phyloP scores from a whole-genome alignment of 2,329 filamentous ascomycete species.

The Penicillium sp. region DNA sequence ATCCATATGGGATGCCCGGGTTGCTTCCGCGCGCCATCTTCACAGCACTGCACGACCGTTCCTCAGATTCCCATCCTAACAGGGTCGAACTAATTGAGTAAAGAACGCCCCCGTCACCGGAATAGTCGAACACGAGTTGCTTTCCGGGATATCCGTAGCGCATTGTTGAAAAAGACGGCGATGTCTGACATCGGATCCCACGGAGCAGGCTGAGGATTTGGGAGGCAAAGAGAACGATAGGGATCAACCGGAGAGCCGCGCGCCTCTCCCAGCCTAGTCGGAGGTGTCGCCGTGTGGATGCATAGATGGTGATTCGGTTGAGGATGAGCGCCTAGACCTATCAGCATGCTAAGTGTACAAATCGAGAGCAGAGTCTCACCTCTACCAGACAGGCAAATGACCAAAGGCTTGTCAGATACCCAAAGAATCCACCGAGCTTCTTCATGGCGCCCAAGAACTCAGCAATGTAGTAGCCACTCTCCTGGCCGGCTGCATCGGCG shows the following conservation, averaged over 20 bases:
- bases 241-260: conserved; percentile 59
- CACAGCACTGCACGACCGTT: conserved; percentile 64
- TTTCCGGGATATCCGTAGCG: conserved; percentile 62
- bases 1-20: conserved; percentile 58
- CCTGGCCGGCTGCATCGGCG: conserved; percentile 27
- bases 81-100: conserved; percentile 63
- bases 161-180: conserved; percentile 58
- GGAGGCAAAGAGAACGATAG: conserved; percentile 59
- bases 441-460: conserved; percentile 48
- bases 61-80: conserved; percentile 64
- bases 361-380: conserved; percentile 35
- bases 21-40: conserved; percentile 58
- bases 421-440: conserved; percentile 76
- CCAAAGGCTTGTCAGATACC: conserved; percentile 86
- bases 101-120: conserved; percentile 59
- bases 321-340: conserved; percentile 61
- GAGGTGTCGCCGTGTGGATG: conserved; percentile 74
- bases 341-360: conserved; percentile 3
- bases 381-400: conserved; percentile 77
- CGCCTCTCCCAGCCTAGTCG: conserved; percentile 64
- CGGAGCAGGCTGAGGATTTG: conserved; percentile 66
- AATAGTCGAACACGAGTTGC: conserved; percentile 60
- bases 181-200: conserved; percentile 86
- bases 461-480: conserved; percentile 32
- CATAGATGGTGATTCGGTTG: conserved; percentile 89